Evolutionary conservation across 23 red algal species (phyloP).

Genomic region (Chondrus crispus): DNA sequence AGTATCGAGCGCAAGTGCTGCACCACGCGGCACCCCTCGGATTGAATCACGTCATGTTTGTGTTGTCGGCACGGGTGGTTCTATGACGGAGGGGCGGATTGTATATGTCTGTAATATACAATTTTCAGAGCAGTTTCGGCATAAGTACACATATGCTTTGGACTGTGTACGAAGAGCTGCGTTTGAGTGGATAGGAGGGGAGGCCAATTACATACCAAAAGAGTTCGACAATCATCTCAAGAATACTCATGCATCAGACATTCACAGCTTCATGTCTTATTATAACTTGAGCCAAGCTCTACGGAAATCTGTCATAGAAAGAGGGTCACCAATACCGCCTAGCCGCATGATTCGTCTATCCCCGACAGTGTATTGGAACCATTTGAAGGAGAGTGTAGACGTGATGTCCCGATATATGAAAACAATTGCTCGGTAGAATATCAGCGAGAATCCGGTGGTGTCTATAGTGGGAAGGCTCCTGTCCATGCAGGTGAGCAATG

Average conservation of each 20-base stretch:
- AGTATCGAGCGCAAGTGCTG: not conserved
- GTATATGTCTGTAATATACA: not conserved
- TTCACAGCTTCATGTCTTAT: not conserved
- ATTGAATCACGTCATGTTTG: not conserved
- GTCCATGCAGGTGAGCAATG: not conserved
- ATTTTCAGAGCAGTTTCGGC: not conserved
- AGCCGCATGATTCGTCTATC: not conserved
- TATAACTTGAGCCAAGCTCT: slow-evolving; percentile 13
- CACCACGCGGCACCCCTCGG: not conserved
- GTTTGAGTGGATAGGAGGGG: not conserved
- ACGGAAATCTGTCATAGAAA: not conserved
- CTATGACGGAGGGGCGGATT: not conserved
- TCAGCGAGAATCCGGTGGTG: not conserved
- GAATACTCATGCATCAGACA: not conserved
- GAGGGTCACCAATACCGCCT: not conserved
- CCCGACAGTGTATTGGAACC: not conserved
- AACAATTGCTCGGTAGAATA: not conserved
- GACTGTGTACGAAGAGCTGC: not conserved
- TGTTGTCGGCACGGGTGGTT: not conserved
- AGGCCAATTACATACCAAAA: not conserved
- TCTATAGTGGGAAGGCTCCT: not conserved
- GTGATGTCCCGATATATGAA: not conserved
- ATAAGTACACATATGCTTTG: not conserved
- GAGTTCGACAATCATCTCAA: slow-evolving; percentile 7
- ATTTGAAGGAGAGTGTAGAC: not conserved